These are phyloP conservation scores for Curvularia sp. DNA, from an alignment of 2,329 filamentous ascomycete species.

Conservation along the genomic window DNA sequence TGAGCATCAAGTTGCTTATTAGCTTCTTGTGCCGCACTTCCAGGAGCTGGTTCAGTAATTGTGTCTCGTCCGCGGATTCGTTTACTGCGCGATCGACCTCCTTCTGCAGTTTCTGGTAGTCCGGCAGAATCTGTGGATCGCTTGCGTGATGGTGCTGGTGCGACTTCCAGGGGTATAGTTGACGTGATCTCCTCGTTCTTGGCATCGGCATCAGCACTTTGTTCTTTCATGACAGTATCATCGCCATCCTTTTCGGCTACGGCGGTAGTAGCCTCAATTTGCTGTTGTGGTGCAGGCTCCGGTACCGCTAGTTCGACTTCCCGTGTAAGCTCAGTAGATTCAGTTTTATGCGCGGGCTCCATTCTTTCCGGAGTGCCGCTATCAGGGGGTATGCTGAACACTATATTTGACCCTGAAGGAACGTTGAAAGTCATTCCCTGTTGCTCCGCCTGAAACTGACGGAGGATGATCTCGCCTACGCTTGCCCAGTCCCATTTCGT, in stretches of 20 bases:
- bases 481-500: conserved; percentile 56
- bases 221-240: conserved; percentile 32
- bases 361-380: conserved; percentile 30
- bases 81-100: conserved; percentile 65
- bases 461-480: conserved; percentile 58
- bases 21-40: conserved; percentile 60
- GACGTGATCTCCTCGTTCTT: conserved; percentile 29
- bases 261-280: conserved; percentile 5
- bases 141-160: conserved; percentile 60
- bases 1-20: conserved; percentile 63
- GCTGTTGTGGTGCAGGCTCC: conserved; percentile 12
- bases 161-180: conserved; percentile 38
- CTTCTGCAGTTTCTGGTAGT: conserved; percentile 64
- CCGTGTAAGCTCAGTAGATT: conserved; percentile 11
- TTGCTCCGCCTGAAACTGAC: conserved; percentile 54
- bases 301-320: conserved; percentile 13
- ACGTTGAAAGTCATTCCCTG: conserved; percentile 38
- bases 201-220: conserved; percentile 16
- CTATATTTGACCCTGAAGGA: conserved; percentile 52
- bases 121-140: conserved; percentile 67
- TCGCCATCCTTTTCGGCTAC: conserved; percentile 20
- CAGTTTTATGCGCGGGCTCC: conserved; percentile 6
- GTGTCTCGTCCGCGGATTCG: conserved; percentile 67
- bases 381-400: conserved; percentile 51
- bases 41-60: conserved; percentile 56